Evolutionary conservation across 495 filamentous ascomycete genomes (phyloP).

Genomic region (Xylona heveae): DNA sequence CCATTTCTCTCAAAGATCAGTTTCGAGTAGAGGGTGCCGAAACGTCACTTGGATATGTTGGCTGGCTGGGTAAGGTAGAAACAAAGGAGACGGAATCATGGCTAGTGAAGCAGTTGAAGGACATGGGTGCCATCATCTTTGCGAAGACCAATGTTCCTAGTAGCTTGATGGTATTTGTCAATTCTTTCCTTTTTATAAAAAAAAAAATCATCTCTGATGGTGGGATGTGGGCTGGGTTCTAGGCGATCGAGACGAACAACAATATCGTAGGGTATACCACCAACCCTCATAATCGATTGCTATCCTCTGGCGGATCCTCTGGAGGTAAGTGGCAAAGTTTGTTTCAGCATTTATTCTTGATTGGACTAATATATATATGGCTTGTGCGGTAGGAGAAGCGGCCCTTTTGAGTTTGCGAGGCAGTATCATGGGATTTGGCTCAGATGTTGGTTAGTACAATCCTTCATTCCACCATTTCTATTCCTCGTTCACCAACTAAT

Average conservation of each 20-base stretch:
- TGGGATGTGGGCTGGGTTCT: no score
- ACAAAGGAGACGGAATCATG: constrained; percentile 9
- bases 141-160: constrained; percentile 5
- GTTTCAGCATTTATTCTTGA: no score
- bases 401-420: constrained; percentile 3
- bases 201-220: no score
- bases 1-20: constrained; percentile 14
- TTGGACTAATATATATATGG: neutral
- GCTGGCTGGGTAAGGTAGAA: constrained; percentile 25
- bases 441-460: constrained; percentile 4
- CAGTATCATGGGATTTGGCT: constrained; percentile 4
- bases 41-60: constrained; percentile 5
- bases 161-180: constrained; percentile 3
- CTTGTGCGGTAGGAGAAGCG: neutral
- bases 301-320: constrained; percentile 3
- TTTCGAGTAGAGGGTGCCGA: constrained; percentile 5
- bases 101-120: constrained; percentile 23
- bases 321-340: constrained; percentile 1
- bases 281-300: constrained; percentile 2
- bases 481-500: no score
- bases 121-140: constrained; percentile 3
- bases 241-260: constrained; percentile 3
- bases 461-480: no score
- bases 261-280: constrained; percentile 3
- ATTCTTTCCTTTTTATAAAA: no score